A percentile compares a stretch with the other conserved stretches of the same genome.
Conservation (phyloP, 2,329 filamentous ascomycete genomes). For the Camillea tinctor region DNA sequence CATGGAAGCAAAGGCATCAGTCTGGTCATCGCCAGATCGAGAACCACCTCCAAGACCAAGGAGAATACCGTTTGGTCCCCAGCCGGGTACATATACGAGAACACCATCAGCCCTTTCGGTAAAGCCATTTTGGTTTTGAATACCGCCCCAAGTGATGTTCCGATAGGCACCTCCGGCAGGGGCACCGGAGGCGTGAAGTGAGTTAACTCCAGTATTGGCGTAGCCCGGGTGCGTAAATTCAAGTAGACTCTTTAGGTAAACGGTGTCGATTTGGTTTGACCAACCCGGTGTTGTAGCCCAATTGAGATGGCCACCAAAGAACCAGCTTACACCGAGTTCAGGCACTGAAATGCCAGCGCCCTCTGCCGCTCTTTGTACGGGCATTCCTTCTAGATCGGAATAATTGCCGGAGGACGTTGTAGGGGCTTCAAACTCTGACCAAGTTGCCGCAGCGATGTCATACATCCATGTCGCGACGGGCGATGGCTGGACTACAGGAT, state of each 20-base stretch:
- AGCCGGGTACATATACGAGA: slow-evolving; percentile 72
- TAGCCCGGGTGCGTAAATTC: slow-evolving; percentile 75
- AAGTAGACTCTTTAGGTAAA: slow-evolving; percentile 72
- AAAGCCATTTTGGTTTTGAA: slow-evolving; percentile 65
- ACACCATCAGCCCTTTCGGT: slow-evolving; percentile 72
- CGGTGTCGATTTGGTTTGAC: slow-evolving; percentile 60
- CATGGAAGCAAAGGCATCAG: slow-evolving; percentile 61
- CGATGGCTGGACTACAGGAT: slow-evolving; percentile 53
- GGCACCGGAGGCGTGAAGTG: slow-evolving; percentile 55
- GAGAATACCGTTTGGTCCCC: slow-evolving; percentile 67
- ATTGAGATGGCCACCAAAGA: slow-evolving; percentile 77
- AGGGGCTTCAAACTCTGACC: slow-evolving; percentile 62
- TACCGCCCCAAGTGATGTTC: slow-evolving; percentile 71
- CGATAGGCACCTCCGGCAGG: slow-evolving; percentile 63
- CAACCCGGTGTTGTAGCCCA: slow-evolving; percentile 58
- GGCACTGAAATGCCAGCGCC: slow-evolving; percentile 71
- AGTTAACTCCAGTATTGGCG: slow-evolving; percentile 60
- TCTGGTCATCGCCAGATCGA: slow-evolving; percentile 34
- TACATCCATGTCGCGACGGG: slow-evolving; percentile 70
- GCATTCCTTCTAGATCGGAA: slow-evolving; percentile 52
- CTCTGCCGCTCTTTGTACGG: slow-evolving; percentile 69
- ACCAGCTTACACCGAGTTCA: slow-evolving; percentile 69
- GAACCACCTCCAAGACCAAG: slow-evolving; percentile 72
- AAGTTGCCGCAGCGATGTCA: slow-evolving; percentile 55
- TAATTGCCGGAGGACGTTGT: slow-evolving; percentile 63